Evolutionary conservation across 2,329 filamentous ascomycete species (phyloP), one percentile per base, ranked within the genome.

Genomic region (Didymella segeticola): DNA sequence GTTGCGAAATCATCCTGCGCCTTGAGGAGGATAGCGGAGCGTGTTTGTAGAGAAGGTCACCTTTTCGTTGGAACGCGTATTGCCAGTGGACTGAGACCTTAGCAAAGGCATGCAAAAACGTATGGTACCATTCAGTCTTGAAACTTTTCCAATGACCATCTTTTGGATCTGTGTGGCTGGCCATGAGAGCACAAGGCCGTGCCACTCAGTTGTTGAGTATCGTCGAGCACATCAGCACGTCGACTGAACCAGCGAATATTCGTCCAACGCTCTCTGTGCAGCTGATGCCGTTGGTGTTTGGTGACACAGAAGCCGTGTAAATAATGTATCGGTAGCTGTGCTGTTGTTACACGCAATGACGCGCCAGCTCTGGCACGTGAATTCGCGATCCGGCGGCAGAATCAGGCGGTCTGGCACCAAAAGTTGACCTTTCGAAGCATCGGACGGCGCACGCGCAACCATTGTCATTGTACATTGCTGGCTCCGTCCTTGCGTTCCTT

Each of bases 281-380:
- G n/a, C n/a, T n/a, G n/a, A n/a, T n/a, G n/a, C n/a, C n/a, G n/a
- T n/a, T n/a, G n/a, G n/a, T n/a, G n/a, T n/a, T n/a, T n/a, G n/a
- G n/a, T n/a, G n/a, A n/a, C n/a, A n/a, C n/a, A n/a, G n/a, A n/a
- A n/a, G n/a, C n/a, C n/a, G n/a, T n/a, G n/a, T n/a, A n/a, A n/a
- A 29, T 29, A 12, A 12, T 29, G 10, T 29, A 12, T 29, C 10
- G 27, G 14, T 12, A 12, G 6, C 10, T 4, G 10, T 4, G 12
- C 20, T 12, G 20, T 23, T 11, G 3, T 37, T 23, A 20, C 34
- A 23, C 8, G 7, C 37, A n/a, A 56, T 56, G 57, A 62, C 61
- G 62, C 61, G 59, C 47, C n/a, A n/a, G n/a, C n/a, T n/a, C 20
- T 27, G 17, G 48, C 71, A 73, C 70, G 71, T 72, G 71, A 70